These are phyloP conservation scores for Phaeosphaeria sp. DNA, from an alignment of 2,329 filamentous ascomycete genomes.

Conservation along the genomic window DNA sequence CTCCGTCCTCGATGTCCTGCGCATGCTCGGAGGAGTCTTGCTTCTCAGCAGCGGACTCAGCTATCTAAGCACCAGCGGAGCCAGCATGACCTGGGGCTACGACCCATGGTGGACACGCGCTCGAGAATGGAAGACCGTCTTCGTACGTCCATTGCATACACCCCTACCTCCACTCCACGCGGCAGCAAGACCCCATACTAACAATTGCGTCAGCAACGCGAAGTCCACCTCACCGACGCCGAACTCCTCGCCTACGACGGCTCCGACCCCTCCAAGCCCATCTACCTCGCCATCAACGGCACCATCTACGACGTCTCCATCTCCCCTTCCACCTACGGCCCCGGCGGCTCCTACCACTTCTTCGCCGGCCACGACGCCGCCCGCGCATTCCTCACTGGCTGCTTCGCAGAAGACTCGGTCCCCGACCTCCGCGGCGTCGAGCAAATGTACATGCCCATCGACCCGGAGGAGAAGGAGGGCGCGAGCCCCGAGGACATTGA, in stretches of 20 bases:
- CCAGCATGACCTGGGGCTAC: slow-evolving; percentile 54
- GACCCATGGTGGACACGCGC: slow-evolving; percentile 48
- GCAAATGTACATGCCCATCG: slow-evolving; percentile 75
- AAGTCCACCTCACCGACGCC: slow-evolving; percentile 73
- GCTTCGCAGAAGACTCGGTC: slow-evolving; percentile 84
- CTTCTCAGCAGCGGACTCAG: slow-evolving; percentile 73
- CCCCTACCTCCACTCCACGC: neutral
- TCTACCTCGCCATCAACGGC: slow-evolving; percentile 90
- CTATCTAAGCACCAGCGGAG: slow-evolving; percentile 76
- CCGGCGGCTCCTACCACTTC: slow-evolving; percentile 84
- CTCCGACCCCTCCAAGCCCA: slow-evolving; percentile 72
- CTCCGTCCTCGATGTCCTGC: slow-evolving; percentile 67
- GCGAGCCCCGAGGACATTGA: slow-evolving; percentile 33
- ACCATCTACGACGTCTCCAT: slow-evolving; percentile 84
- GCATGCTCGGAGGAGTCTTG: slow-evolving; percentile 71
- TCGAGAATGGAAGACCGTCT: slow-evolving; percentile 40
- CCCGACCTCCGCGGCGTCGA: slow-evolving; percentile 87
- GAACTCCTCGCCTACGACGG: slow-evolving; percentile 82
- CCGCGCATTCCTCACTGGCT: slow-evolving; percentile 89
- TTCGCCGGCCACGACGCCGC: slow-evolving; percentile 88
- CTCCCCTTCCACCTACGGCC: slow-evolving; percentile 60
- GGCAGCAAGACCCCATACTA: neutral
- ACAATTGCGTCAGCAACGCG: slow-evolving; percentile 52
- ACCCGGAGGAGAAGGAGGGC: slow-evolving; percentile 58
- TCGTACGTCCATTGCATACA: slow-evolving; percentile 28